Conservation (phyloP, 2,329 filamentous ascomycete genomes). For the Pleoardoris graminearum region DNA sequence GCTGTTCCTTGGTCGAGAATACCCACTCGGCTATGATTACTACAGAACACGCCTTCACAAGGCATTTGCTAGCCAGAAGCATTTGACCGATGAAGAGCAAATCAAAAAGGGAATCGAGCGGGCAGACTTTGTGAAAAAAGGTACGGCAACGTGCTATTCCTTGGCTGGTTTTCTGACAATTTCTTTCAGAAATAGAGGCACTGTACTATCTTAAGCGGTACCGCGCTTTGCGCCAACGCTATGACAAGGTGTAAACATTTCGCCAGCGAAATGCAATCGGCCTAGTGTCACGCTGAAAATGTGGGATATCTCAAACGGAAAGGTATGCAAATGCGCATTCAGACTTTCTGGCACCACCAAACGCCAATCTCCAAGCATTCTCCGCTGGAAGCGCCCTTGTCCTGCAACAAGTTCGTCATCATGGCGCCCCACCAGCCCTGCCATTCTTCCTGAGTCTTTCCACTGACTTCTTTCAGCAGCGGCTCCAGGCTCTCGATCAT, state of each 20-base stretch:
- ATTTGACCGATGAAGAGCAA: slow-evolving; percentile 70
- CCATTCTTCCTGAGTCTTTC: slow-evolving; percentile 91
- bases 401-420: slow-evolving; percentile 80
- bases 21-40: slow-evolving; percentile 82
- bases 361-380: slow-evolving; percentile 76
- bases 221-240: slow-evolving; percentile 79
- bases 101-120: slow-evolving; percentile 75
- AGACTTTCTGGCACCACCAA: slow-evolving; percentile 65
- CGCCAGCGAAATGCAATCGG: slow-evolving; percentile 9
- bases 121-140: slow-evolving; percentile 90
- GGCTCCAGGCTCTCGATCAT: slow-evolving; percentile 86
- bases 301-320: slow-evolving; percentile 32
- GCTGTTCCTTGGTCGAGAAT: slow-evolving; percentile 80
- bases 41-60: slow-evolving; percentile 80
- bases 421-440: slow-evolving; percentile 85
- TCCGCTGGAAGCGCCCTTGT: slow-evolving; percentile 76
- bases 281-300: slow-evolving; percentile 11
- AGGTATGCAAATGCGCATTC: slow-evolving; percentile 27
- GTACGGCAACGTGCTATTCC: slow-evolving; percentile 50
- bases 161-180: background rate
- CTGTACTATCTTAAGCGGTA: slow-evolving; percentile 95
- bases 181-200: slow-evolving; percentile 76
- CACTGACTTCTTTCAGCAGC: slow-evolving; percentile 76
- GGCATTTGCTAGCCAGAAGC: slow-evolving; percentile 78
- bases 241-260: slow-evolving; percentile 54